These are phyloP conservation scores for Thamnidium elegans DNA, from an alignment of 192 early-diverging fungal species.

Conservation along the genomic window DNA sequence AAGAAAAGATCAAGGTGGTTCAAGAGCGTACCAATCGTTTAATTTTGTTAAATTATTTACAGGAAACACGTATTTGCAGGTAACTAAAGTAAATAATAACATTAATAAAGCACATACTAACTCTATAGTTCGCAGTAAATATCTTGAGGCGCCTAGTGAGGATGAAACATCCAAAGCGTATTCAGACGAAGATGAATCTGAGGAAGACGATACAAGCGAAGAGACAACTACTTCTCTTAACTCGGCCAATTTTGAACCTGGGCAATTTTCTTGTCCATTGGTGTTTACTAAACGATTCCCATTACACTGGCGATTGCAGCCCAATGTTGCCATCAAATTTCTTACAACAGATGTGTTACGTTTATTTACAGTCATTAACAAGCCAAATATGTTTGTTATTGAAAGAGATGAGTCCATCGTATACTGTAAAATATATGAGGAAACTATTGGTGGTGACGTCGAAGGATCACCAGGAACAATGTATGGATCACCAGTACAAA, in stretches of 20 bases:
- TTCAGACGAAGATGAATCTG: constrained; percentile 55
- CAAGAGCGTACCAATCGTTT: constrained; percentile 63
- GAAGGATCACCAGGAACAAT: background rate
- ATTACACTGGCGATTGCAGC: constrained; percentile 69
- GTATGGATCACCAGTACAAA: background rate
- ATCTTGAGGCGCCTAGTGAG: constrained; percentile 42
- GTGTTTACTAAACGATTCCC: constrained; percentile 62
- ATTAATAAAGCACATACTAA: background rate
- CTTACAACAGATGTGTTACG: constrained; percentile 51
- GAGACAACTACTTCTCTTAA: constrained; percentile 9
- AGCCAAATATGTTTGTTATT: constrained; percentile 71
- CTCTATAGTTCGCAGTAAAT: constrained; percentile 39
- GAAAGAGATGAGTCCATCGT: constrained; percentile 54
- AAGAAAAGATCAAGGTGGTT: constrained; percentile 47
- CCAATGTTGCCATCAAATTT: constrained; percentile 60
- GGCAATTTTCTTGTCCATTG: constrained; percentile 68
- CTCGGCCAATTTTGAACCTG: constrained; percentile 37
- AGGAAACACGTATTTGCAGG: constrained; percentile 62
- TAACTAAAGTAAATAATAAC: constrained; percentile 17
- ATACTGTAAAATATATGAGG: constrained; percentile 49
- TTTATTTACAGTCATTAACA: constrained; percentile 62
- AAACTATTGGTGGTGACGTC: background rate
- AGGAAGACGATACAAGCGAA: constrained; percentile 27
- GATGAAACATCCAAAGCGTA: constrained; percentile 33
- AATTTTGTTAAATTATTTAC: constrained; percentile 57